Conservation (phyloP, 495 filamentous ascomycete species). For the Penicillium malachiteum region DNA sequence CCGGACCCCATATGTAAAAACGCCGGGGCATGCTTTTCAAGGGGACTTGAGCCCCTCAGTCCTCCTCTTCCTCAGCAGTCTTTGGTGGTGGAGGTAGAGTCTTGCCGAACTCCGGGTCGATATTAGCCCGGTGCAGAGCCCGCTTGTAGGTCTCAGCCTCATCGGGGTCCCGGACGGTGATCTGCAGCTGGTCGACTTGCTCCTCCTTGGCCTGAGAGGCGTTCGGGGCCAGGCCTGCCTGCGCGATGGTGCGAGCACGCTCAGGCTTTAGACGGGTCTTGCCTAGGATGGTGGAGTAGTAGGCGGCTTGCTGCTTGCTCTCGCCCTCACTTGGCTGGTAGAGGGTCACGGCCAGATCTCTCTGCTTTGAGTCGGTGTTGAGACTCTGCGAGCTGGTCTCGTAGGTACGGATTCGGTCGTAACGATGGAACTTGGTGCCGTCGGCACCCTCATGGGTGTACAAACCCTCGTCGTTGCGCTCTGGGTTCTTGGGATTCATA, state of each 20-base stretch:
- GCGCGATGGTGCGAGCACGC: constrained; percentile 48
- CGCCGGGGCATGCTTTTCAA: no score
- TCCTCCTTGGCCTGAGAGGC: constrained; percentile 38
- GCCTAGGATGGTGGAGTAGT: constrained; percentile 86
- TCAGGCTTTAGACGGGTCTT: constrained; percentile 60
- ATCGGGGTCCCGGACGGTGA: constrained; percentile 52
- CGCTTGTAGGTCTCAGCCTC: constrained; percentile 54
- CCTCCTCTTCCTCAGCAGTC: constrained; percentile 22
- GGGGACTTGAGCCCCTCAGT: constrained; percentile 4
- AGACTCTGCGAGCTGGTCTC: constrained; percentile 72
- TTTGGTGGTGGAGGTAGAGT: constrained; percentile 40
- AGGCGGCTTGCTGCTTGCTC: constrained; percentile 67
- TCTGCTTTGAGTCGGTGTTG: constrained; percentile 51
- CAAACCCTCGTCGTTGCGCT: constrained; percentile 63
- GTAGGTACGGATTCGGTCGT: constrained; percentile 77
- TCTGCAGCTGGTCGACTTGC: constrained; percentile 55
- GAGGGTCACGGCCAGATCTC: constrained; percentile 59
- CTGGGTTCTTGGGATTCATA: constrained; percentile 67
- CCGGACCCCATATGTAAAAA: background rate
- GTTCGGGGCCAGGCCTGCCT: constrained; percentile 43
- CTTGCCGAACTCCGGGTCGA: constrained; percentile 46
- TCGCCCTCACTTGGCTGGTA: constrained; percentile 56
- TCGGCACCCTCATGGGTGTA: constrained; percentile 59
- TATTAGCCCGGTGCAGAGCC: constrained; percentile 37
- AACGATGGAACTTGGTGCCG: constrained; percentile 59